phyloP scores from a whole-genome alignment of 2,329 filamentous ascomycete genomes.

The Arthrocladium fulminans region DNA sequence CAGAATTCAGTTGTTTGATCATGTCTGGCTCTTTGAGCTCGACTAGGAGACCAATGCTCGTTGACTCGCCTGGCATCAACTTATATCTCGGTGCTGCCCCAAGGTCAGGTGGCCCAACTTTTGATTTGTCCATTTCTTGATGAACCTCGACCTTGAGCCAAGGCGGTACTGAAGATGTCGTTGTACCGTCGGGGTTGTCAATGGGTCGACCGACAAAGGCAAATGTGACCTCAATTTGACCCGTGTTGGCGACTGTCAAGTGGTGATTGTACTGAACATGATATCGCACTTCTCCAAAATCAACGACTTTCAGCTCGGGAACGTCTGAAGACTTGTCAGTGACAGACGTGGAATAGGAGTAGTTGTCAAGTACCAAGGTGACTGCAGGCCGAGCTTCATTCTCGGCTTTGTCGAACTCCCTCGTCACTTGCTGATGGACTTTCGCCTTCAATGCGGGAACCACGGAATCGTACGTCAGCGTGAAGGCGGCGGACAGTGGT shows the following conservation, averaged over 20 bases:
- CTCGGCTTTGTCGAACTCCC: constrained; percentile 80
- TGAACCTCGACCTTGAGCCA: constrained; percentile 68
- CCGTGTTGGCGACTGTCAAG: constrained; percentile 86
- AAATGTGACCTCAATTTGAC: constrained; percentile 69
- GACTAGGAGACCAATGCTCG: constrained; percentile 59
- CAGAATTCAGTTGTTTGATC: constrained; percentile 63
- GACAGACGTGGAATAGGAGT: constrained; percentile 30
- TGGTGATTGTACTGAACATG: constrained; percentile 55
- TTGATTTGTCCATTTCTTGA: constrained; percentile 24
- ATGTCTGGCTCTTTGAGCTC: constrained; percentile 56
- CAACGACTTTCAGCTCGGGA: constrained; percentile 49
- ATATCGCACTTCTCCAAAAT: constrained; percentile 70
- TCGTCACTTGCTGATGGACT: constrained; percentile 76
- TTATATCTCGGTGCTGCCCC: constrained; percentile 44
- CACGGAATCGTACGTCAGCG: constrained; percentile 75
- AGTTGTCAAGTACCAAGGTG: constrained; percentile 68
- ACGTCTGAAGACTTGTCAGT: constrained; percentile 31
- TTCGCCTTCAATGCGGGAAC: constrained; percentile 75
- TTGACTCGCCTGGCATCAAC: constrained; percentile 76
- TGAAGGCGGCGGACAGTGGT: constrained; percentile 75
- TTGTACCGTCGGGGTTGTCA: constrained; percentile 28
- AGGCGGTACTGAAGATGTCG: constrained; percentile 33
- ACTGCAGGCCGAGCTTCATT: constrained; percentile 80
- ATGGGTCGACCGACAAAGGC: constrained; percentile 66
- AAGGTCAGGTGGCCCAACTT: constrained; percentile 21